Base-by-base conservation (phyloP, 768 basidiomycete genomes). In the Amanita subjunquillea region DNA sequence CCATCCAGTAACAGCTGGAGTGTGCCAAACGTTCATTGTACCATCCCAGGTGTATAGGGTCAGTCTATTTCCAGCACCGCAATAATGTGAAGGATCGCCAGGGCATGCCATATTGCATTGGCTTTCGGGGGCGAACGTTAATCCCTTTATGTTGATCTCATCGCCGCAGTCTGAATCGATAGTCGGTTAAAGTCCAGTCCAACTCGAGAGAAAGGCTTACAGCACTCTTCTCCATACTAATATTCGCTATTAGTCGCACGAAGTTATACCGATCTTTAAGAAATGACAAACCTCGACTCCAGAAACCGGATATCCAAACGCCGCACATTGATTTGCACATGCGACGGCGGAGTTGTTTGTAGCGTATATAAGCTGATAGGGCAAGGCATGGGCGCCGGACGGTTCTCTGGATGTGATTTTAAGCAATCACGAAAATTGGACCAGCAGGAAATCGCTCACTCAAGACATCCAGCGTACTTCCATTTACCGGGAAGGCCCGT, bases 141-240 rank as follows among this genome's bases (percentile, higher is more conserved):
- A 70, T 25, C 60, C 58, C 9, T 71, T 67, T 9, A 85, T 73
- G 54, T 88, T 79, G 3, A 66, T 65, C 6, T 73, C 59, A 62
- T 90, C 88, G 50, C 88, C 87, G 51, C 88, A 89, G 64, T 77
- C 87, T 87, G 48, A 6, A 44, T 32, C 23, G 30, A 48, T 34
- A 17, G 30, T 51, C 17, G 34, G 10, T 12, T 6, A 3, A 17
- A 4, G 34, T 13, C 13, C 4, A 13, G 34, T 34, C 13, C 13
- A 34, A 34, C 34, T 34, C 13, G 32, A 32, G 10, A 34, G 2
- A 34, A 13, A 34, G 2, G 73, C 84, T 60, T 59, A 86, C 85
- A 89, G 70, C 87, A 91, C 60, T 88, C 83, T 55, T 82, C 61
- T 12, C 77, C 83, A 48, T 72, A 86, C 67, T 83, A 59, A 20